A percentile compares a stretch with the other conserved stretches of the same genome.
phyloP scores from a whole-genome alignment of 768 basidiomycete genomes.

The Pulveroboletus ravenelii region DNA sequence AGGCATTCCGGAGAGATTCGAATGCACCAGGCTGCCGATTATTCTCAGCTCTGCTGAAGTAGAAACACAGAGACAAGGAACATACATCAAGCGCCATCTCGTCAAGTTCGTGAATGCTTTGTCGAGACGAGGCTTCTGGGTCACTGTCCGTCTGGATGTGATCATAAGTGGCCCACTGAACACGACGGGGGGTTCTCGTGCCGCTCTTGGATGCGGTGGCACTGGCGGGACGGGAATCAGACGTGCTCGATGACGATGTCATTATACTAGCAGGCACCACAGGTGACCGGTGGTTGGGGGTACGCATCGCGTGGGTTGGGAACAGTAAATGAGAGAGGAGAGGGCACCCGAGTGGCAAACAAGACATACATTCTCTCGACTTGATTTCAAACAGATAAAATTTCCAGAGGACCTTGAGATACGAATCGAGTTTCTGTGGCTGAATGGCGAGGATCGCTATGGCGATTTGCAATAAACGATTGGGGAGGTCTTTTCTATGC shows the following conservation, averaged over 20 bases:
- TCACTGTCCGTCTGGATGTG: conserved; percentile 9
- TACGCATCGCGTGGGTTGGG: not conserved
- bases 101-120: conserved; percentile 42
- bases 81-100: conserved; percentile 52
- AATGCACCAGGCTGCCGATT: conserved; percentile 43
- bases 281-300: conserved; percentile 5
- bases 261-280: conserved; percentile 15
- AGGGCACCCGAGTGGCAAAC: not conserved
- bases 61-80: not conserved
- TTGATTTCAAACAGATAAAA: not conserved
- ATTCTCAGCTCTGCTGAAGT: not conserved
- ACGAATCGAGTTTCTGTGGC: not conserved
- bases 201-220: conserved; percentile 24
- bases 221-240: conserved; percentile 13
- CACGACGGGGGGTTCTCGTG: conserved; percentile 45
- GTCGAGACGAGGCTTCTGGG: conserved; percentile 4
- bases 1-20: conserved; percentile 43
- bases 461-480: not conserved
- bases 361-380: conserved; percentile 5
- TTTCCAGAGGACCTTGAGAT: not conserved
- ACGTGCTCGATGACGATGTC: conserved; percentile 8
- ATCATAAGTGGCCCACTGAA: conserved; percentile 46
- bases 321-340: not conserved
- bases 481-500: too few relatives aligned
- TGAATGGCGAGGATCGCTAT: not conserved